Evolutionary conservation across 148 eudicot species (phyloP).

Genomic region (Gaultheria prostrata): DNA sequence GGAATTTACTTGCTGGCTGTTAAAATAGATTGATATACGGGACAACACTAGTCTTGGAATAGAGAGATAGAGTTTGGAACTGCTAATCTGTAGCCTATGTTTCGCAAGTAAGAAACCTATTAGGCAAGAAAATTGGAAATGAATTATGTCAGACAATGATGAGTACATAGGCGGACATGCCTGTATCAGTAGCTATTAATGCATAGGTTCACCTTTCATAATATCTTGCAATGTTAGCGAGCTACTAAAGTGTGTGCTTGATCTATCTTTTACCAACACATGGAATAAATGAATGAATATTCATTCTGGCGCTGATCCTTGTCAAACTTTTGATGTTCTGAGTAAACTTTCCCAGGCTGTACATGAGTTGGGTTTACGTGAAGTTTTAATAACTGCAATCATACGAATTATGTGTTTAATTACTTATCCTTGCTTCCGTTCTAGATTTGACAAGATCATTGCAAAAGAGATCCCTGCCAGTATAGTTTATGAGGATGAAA

Average conservation of each 20-base stretch:
- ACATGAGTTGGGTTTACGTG: not conserved
- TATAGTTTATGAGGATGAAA: constrained; percentile 70
- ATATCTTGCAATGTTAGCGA: not conserved
- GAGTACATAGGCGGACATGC: not conserved
- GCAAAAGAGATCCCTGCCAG: constrained; percentile 67
- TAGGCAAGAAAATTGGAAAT: not conserved
- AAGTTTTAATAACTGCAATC: not conserved
- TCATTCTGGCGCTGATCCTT: not conserved
- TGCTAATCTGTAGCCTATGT: not conserved
- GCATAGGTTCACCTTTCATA: not conserved
- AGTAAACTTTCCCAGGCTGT: not conserved
- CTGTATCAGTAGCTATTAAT: not conserved
- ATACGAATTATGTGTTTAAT: not conserved
- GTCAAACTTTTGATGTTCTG: not conserved
- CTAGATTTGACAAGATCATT: constrained; percentile 71
- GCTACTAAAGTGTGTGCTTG: not conserved
- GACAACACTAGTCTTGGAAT: not conserved
- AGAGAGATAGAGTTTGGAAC: not conserved
- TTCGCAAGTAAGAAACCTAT: not conserved
- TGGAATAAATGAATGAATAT: not conserved
- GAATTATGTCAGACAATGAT: not conserved
- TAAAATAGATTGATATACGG: not conserved
- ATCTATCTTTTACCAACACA: not conserved
- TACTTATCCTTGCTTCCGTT: constrained; percentile 4
- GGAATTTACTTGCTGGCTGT: not conserved